Base-by-base conservation (phyloP, 2,329 filamentous ascomycete genomes). In the Chaetomium olivaceum region DNA sequence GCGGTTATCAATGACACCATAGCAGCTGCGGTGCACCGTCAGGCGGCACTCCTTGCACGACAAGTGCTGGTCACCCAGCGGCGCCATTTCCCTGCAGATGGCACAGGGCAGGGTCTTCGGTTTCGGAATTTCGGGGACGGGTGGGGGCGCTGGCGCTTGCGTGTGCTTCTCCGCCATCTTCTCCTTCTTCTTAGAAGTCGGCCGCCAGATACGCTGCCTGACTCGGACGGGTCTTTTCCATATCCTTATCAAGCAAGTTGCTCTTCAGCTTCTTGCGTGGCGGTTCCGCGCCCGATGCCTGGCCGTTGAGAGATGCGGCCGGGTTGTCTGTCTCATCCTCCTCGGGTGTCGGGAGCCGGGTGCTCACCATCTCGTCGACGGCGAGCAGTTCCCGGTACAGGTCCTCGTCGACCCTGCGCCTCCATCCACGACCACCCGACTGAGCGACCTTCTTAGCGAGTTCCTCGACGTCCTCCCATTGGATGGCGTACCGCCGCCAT, bases 401-500 rank as follows among this genome's bases (percentile, higher is more conserved):
- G 75, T 98, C 95, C 76, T 98, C 94, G 70, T 99, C 95, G 64
- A 96, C 89, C 75, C 91, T 91, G 65, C 91, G 88, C 79, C 95
- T 96, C 87, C 89, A 93, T 4, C 91, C 90, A 71, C 92, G 89
- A 55, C 91, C 91, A 52, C 92, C 91, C 55, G 89, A 87, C 69
- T 90, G 87, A 0, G 89, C 87, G 51, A 96, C 88, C 79, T 97
- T 96, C 80, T 93, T 96, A 48, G 89, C 87, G 46, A 97, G 86
- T 73, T 98, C 94, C 51, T 98, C 95, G 16, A 93, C 85, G 70
- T 96, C 92, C 77, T 98, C 95, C 88, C 92, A 99, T 71, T 96
- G 92, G 68, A 99, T 92, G 19, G 90, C 94, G 77, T 99, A 99
- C 70, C 94, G 91, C 58, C 95, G 89, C 95, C 95, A 99, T 9